Evolutionary conservation across 805 yeast genomes (phyloP), one percentile per base, ranked within the genome.

Genomic region (Myxozyma udenii): DNA sequence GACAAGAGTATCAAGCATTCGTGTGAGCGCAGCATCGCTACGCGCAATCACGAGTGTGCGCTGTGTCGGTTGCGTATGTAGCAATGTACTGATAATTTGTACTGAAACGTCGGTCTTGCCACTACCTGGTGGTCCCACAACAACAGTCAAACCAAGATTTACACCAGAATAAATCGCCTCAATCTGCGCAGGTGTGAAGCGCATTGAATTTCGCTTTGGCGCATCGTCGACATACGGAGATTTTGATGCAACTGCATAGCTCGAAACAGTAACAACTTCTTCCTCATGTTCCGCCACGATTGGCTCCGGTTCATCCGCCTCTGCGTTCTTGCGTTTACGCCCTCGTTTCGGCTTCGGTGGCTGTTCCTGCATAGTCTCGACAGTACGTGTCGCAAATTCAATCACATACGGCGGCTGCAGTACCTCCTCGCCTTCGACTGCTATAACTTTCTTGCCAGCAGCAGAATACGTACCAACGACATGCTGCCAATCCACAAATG

Each of bases 101-200:
- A 68, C 51, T 1, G 65, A 55, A 3, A 68, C 48, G 3, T 60
- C 64, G 1, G 74, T 68, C 53, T 81, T 79, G 2, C 91, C 91
- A 0, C 90, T 83, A 0, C 90, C 90, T 3, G 90, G 90, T 1
- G 90, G 89, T 0, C 89, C 90, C 64, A 81, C 85, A 4, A 85
- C 77, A 26, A 85, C 77, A 3, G 79, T 69, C 4, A 85, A 65
- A 2, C 82, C 81, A n/a, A 80, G 77, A 7, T 39, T 44, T 0
- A 63, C 46, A 0, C 68, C 66, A 7, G 62, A 41, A 12, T 65
- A 42, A 6, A 71, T 48, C 1, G 71, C 66, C 21, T 60, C 43
- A 3, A 62, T 61, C 43, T 70, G 71, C 4, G 46, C 46, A 6
- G 48, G 48, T 1, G 66, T 58, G 38, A 51, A 65, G 12, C 48